phyloP scores from a whole-genome alignment of 768 basidiomycete genomes.

The Tricholoma flavovirens region DNA sequence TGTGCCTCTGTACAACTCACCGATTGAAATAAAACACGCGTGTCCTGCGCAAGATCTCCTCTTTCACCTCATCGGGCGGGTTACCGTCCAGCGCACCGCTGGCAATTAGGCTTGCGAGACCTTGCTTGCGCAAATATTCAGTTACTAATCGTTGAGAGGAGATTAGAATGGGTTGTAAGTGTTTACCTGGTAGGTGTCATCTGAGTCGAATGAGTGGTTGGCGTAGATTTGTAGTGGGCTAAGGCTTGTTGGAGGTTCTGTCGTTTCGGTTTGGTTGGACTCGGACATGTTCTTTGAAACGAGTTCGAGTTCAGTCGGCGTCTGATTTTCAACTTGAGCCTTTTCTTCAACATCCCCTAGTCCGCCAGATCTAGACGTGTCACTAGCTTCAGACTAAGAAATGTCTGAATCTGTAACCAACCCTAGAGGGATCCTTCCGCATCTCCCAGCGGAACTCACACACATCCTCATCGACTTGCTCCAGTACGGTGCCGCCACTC shows the following conservation, averaged over 20 bases:
- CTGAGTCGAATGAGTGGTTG: conserved; percentile 48
- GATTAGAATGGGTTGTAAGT: background rate
- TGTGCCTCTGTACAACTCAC: conserved; percentile 27
- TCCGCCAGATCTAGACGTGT: no score
- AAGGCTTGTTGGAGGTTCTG: background rate
- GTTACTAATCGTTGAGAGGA: conserved; percentile 5
- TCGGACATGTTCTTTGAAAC: no score
- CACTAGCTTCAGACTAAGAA: no score
- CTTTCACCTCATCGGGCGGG: conserved; percentile 32
- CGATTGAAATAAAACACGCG: conserved; percentile 72
- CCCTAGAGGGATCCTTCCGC: no score
- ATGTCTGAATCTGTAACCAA: no score
- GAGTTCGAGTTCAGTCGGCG: no score
- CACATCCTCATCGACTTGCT: no score
- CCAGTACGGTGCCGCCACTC: no score
- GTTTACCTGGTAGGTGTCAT: conserved; percentile 54
- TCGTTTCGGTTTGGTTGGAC: background rate
- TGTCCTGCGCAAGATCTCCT: conserved; percentile 46
- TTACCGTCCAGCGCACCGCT: conserved; percentile 32
- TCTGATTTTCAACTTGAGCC: no score
- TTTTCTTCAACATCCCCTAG: no score
- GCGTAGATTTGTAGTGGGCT: conserved; percentile 25
- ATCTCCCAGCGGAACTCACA: no score
- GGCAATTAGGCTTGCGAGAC: conserved; percentile 51
- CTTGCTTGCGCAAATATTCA: conserved; percentile 44